These are phyloP conservation scores for Venturia effusa DNA, from an alignment of 2,329 filamentous ascomycete genomes.

Conservation along the genomic window DNA sequence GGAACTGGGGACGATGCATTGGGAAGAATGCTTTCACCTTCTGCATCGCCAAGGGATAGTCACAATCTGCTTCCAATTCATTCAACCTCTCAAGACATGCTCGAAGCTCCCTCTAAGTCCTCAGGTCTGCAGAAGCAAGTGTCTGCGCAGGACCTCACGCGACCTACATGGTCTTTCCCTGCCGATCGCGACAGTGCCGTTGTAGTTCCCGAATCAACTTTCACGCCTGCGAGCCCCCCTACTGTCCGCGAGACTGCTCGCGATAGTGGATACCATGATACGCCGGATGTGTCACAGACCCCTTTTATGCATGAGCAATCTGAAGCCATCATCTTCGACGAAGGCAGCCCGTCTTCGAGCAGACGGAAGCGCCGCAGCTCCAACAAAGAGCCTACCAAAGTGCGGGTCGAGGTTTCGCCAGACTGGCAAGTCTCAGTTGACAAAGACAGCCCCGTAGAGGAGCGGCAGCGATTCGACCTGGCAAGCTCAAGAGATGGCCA, in stretches of 20 bases:
- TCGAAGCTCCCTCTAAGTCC: not conserved
- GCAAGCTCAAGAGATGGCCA: not conserved
- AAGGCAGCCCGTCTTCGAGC: constrained; percentile 2
- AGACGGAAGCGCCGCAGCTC: constrained; percentile 1
- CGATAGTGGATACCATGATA: constrained; percentile 34
- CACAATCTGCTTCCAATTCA: not conserved
- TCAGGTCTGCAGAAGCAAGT: constrained; percentile 5
- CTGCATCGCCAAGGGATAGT: not conserved
- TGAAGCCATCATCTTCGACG: not conserved
- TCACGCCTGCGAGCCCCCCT: constrained; percentile 14
- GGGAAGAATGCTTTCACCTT: not conserved
- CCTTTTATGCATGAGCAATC: not conserved
- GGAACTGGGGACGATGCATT: not conserved
- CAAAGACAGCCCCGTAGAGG: not conserved
- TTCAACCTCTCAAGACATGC: constrained; percentile 1
- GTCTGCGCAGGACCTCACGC: constrained; percentile 6
- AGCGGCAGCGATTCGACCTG: not conserved
- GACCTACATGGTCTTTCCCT: constrained; percentile 27
- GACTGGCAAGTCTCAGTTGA: constrained; percentile 14
- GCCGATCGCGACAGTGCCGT: constrained; percentile 35
- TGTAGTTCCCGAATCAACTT: constrained; percentile 33
- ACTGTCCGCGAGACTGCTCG: constrained; percentile 21
- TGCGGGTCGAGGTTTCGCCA: constrained; percentile 15
- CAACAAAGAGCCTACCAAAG: constrained; percentile 9
- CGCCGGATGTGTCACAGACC: constrained; percentile 12